Base-by-base conservation (phyloP, 129 eudicot species). In the Flaveria trinervia region DNA sequence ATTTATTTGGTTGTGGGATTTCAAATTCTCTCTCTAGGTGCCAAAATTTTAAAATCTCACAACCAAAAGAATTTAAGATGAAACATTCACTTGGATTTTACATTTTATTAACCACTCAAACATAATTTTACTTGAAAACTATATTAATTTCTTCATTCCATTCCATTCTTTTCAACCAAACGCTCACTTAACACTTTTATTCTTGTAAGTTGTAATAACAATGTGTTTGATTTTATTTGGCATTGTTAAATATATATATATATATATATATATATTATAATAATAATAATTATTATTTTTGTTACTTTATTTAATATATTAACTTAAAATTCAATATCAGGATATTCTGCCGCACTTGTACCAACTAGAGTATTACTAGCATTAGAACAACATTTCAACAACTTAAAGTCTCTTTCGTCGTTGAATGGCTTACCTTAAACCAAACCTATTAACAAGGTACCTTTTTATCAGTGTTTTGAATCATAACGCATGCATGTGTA, bases 361-460 rank as follows among this genome's bases (percentile, higher is more conserved):
- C 66, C 66, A 7, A 60, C 66, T 60, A 60, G 66, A 60, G 66
- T 60, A 25, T 60, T 60, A 60, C 39, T 4, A 60, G 66, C 66
- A 25, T 28, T 60, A 11, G 17, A 60, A 25, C 66, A 60, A 60
- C 41, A 60, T 60, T 60, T 25, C n/a, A 60, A 60, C 41, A 60
- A 12, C 17, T 60, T 60, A 36, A 36, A 25, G n/a, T 60, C 66
- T 60, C 41, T 60, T 60, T 57, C 33, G 7, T 7, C 65, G 22
- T 20, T 3, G 5, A 18, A 57, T 20, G 20, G 15, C 30, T 25
- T 5, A 22, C 16, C 22, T 2, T 4, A 22, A 3, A 57, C 33
- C 65, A 15, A 11, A 57, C 4, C 30, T 26, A 22, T 14, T 57
- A 16, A 22, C 65, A 57, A 20, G 33, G 65, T 57, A 20, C 33